Evolutionary conservation across 805 yeast species (phyloP), one percentile per base, ranked within the genome.

Genomic region (Monosporozyma unispora): DNA sequence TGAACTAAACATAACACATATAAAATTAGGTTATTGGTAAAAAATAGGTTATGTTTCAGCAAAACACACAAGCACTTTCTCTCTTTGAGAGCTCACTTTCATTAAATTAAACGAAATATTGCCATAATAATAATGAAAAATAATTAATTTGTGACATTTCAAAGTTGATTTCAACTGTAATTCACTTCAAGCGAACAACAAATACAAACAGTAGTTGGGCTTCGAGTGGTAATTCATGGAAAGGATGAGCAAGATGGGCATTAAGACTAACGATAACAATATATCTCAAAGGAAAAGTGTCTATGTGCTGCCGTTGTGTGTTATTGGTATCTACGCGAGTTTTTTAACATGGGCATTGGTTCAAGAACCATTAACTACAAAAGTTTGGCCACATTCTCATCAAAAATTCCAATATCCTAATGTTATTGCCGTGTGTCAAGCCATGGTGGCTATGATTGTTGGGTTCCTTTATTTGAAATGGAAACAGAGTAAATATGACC

Each of bases 311-410:
- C 18, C 60, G 4, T 47, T 64, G n/a, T 68, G 71, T 44, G 64
- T 69, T 0, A 50, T 49, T 1, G 97, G 97, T 0, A 86, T 93
- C 35, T 93, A 93, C 61, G 80, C 79, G 2, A 84, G 96, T 45
- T 93, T 93, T 59, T 69, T 93, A 25, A 76, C 91, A 1, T 93
- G 99, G 99, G 89, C 96, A 0, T 76, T 87, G 35, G 77, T 93
- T 11, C 98, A 93, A 62, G 99, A 93, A 65, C 81, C 91, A 44
- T 79, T 93, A 54, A 77, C 89, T 12, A 80, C 89, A 1, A 82
- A 81, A 44, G 78, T 85, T 11, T 88, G 89, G 67, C 87, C 86
- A 1, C 57, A 69, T 8, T 76, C 77, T 28, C 60, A 66, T 14
- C 74, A 71, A 27, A 72, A 70, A 47, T 90, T 88, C 70, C 77